Evolutionary conservation across 108 stramenopile species (phyloP).

Genomic region (Chaetoceros muelleri): DNA sequence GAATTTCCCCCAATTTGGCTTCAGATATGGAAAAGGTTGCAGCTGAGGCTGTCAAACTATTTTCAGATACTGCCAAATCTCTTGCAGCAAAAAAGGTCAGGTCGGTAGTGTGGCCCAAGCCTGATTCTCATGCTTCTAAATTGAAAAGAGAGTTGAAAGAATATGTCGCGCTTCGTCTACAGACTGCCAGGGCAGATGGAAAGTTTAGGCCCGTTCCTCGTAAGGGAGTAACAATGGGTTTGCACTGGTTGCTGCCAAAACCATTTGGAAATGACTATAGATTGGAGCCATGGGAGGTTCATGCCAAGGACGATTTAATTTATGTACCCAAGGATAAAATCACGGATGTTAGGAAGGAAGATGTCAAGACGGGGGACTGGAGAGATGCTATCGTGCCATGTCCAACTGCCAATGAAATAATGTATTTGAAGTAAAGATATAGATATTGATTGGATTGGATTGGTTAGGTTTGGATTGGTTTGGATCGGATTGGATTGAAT

Average conservation of each 20-base stretch:
- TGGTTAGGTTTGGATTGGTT: no score
- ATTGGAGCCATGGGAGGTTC: conserved; percentile 70
- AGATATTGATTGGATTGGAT: neutral
- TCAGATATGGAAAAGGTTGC: conserved; percentile 57
- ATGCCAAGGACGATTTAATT: conserved; percentile 65
- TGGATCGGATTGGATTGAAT: no score
- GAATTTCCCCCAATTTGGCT: conserved; percentile 56
- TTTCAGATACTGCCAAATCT: conserved; percentile 36
- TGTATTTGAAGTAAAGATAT: conserved; percentile 62
- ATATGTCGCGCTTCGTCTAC: conserved; percentile 50
- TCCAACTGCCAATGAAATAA: conserved; percentile 68
- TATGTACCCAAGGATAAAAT: conserved; percentile 63
- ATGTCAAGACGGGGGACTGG: conserved; percentile 67
- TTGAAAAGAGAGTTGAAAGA: conserved; percentile 37
- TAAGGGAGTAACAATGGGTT: conserved; percentile 80
- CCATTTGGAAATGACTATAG: conserved; percentile 85
- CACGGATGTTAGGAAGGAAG: conserved; percentile 53
- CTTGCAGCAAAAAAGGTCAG: conserved; percentile 13
- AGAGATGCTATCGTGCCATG: conserved; percentile 63
- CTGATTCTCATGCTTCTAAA: conserved; percentile 22
- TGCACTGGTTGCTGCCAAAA: conserved; percentile 89
- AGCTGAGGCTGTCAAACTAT: conserved; percentile 31
- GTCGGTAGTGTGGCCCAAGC: conserved; percentile 22
- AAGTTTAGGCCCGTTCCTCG: conserved; percentile 70
- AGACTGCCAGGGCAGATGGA: conserved; percentile 64